Base-by-base conservation (phyloP, 441 rosid genomes). In the Corymbia calophylla region DNA sequence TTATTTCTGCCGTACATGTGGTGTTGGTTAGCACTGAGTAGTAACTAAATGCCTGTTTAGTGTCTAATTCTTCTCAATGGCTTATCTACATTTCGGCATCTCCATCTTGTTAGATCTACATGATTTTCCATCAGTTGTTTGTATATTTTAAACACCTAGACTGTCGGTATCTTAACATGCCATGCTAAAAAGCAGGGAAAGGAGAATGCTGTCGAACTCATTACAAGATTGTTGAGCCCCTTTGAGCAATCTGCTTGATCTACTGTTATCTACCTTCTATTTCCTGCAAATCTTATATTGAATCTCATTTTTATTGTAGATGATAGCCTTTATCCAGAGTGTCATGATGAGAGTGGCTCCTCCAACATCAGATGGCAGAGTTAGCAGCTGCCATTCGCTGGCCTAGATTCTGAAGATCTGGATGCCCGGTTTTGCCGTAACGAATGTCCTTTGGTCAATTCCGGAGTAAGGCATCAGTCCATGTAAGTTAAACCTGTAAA, bases 311-410 rank as follows among this genome's bases (percentile, higher is more conserved):
- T 17, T 27, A 23, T 55, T 91, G 91, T 85, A 97, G 99, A 93
- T 93, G 94, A 88, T 94, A 88, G 98, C 97, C 53, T 95, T 97
- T 89, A 87, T 94, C 80, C 98, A 96, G 91, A 97, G 99, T 87
- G 81, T 94, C 77, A 93, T 96, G 98, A 97, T 97, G 87, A 94
- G 95, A 91, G 88, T 89, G 73, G 91, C 94, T 88, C 93, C 94
- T 87, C 97, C 96, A 48, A 88, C 92, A 87, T 85, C 97, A 68
- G 90, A 88, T 39, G 90, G 85, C 54, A 89, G 91, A 77, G 88
- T 53, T 53, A 39, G 73, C 82, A 89, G 85, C 56, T 5, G 90
- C 90, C 91, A 87, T 89, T 55, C 51, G 31, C 48, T 51, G 54
- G 90, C 90, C 48, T 89, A 82, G 84, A 23, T 44, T 77, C 84